phyloP scores from a whole-genome alignment of 2,329 filamentous ascomycete species.

The Cylindrodendrum hubeiense region DNA sequence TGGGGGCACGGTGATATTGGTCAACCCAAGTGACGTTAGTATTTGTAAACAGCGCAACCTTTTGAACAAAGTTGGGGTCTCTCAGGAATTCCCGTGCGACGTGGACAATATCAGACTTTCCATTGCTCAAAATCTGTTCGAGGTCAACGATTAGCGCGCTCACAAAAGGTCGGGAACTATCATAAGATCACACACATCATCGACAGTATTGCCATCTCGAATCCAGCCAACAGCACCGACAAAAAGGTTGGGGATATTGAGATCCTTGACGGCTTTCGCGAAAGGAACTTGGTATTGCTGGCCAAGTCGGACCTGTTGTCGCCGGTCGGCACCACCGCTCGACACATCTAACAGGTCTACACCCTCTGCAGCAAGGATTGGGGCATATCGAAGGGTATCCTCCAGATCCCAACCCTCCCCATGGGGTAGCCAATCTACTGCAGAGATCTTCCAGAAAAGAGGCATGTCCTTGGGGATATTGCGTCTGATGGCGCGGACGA shows the following conservation, averaged over 20 bases:
- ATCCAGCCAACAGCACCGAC: conserved; percentile 9
- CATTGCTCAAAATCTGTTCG: background rate
- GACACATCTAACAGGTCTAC: conserved; percentile 6
- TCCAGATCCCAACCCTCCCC: conserved; percentile 4
- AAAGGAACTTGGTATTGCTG: conserved; percentile 10
- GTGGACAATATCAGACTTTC: background rate
- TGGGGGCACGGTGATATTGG: conserved; percentile 9
- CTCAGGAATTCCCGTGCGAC: conserved; percentile 2
- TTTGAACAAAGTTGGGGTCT: conserved; percentile 4
- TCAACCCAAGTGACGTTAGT: background rate
- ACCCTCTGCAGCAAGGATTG: background rate
- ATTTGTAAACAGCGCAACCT: background rate
- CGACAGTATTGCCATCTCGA: conserved; percentile 2
- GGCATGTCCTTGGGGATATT: conserved; percentile 18
- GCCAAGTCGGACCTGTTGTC: conserved; percentile 5
- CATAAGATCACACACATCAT: background rate
- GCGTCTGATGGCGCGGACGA: conserved; percentile 4
- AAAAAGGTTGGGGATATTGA: background rate
- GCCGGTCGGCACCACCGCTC: conserved; percentile 1
- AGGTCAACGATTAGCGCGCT: background rate
- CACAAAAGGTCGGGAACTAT: background rate
- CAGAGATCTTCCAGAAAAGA: conserved; percentile 14
- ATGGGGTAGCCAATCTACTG: conserved; percentile 14
- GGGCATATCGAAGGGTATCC: background rate
- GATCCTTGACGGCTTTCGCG: conserved; percentile 8